phyloP scores from a whole-genome alignment of 208 protist genomes.

The Jaenimonas drosophilae region DNA sequence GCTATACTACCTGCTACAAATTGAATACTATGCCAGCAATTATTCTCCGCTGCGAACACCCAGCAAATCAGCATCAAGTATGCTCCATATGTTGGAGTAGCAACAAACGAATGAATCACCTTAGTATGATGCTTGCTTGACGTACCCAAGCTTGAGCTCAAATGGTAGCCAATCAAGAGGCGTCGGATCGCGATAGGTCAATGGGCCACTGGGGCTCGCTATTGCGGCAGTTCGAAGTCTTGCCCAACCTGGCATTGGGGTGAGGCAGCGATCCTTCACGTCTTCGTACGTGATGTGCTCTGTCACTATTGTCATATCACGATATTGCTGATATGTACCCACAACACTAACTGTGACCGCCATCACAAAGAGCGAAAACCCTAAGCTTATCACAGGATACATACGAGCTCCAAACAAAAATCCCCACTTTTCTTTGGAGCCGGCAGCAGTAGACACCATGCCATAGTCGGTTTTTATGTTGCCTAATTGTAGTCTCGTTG shows the following conservation, averaged over 20 bases:
- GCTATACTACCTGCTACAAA: too few species aligned
- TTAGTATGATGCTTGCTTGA: conserved; percentile 86
- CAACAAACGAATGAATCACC: background rate
- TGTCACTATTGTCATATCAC: conserved; percentile 74
- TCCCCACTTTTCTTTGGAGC: conserved; percentile 81
- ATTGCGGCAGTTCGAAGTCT: conserved; percentile 53
- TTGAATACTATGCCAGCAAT: too few species aligned
- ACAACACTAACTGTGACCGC: conserved; percentile 23
- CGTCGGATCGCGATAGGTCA: conserved; percentile 79
- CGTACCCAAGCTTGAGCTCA: conserved; percentile 82
- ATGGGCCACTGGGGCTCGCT: conserved; percentile 42
- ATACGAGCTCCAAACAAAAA: conserved; percentile 50
- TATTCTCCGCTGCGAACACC: background rate
- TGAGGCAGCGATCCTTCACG: conserved; percentile 82
- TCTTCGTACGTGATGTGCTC: conserved; percentile 86
- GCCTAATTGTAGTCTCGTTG: conserved; percentile 77
- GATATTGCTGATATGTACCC: conserved; percentile 74
- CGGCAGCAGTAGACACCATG: conserved; percentile 69
- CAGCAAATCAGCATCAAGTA: background rate
- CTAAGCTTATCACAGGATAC: conserved; percentile 55
- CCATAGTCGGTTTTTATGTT: conserved; percentile 87
- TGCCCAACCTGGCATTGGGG: conserved; percentile 80
- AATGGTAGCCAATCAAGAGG: conserved; percentile 86
- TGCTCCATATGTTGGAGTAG: background rate
- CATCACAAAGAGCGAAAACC: conserved; percentile 19